These are phyloP conservation scores for Pseudogymnoascus sp. DNA, from an alignment of 2,329 filamentous ascomycete species.

Conservation along the genomic window DNA sequence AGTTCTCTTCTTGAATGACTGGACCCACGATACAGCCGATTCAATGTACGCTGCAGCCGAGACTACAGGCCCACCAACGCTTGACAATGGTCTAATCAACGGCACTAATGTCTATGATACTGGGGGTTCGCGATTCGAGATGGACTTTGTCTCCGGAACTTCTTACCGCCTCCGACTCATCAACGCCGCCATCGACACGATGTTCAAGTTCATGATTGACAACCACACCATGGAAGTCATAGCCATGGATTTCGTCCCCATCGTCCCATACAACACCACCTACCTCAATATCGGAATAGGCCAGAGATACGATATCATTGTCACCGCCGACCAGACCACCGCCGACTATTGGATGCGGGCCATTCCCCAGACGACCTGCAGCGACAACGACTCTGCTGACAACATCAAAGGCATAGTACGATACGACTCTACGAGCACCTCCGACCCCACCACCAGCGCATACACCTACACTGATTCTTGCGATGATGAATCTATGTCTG, in stretches of 20 bases:
- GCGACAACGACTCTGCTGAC: constrained; percentile 43
- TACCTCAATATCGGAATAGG: constrained; percentile 46
- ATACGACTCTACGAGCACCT: constrained; percentile 40
- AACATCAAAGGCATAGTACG: constrained; percentile 41
- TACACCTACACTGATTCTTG: constrained; percentile 23
- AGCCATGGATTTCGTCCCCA: constrained; percentile 56
- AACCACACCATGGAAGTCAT: constrained; percentile 52
- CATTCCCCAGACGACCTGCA: constrained; percentile 48
- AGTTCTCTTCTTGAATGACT: constrained; percentile 33
- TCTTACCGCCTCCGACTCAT: constrained; percentile 42
- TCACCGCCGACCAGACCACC: constrained; percentile 40
- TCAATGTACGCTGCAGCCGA: constrained; percentile 17
- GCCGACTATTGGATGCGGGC: constrained; percentile 53
- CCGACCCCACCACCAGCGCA: constrained; percentile 27
- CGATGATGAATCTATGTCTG: constrained; percentile 24
- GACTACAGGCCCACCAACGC: constrained; percentile 18
- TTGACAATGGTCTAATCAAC: constrained; percentile 27
- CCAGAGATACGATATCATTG: constrained; percentile 40
- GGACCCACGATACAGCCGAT: constrained; percentile 24
- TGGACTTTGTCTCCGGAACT: constrained; percentile 36
- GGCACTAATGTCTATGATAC: constrained; percentile 26
- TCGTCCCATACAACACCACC: constrained; percentile 44
- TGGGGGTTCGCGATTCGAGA: constrained; percentile 26
- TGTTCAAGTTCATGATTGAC: constrained; percentile 42
- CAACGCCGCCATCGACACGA: constrained; percentile 38